These are phyloP conservation scores for Syzygium grande DNA, from an alignment of 345 rosid species.

Conservation along the genomic window DNA sequence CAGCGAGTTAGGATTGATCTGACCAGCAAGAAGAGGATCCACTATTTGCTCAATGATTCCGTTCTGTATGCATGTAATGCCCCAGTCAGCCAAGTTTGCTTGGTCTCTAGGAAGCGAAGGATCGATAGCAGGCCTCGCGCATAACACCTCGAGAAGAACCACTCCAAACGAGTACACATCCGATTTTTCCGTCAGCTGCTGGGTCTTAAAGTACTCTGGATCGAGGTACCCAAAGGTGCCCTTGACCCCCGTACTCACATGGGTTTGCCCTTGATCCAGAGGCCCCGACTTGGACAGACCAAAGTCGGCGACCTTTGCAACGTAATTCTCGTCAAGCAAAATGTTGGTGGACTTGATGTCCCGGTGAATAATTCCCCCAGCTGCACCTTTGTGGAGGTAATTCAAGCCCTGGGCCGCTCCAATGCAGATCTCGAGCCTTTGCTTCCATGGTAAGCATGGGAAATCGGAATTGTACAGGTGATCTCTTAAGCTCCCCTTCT, in stretches of 20 bases:
- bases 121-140: slow-evolving; percentile 42
- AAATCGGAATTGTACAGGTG: slow-evolving; percentile 27
- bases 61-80: slow-evolving; percentile 8
- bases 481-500: slow-evolving; percentile 41
- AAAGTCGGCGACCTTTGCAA: slow-evolving; percentile 59
- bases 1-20: slow-evolving; percentile 31
- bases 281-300: slow-evolving; percentile 43
- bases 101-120: slow-evolving; percentile 22
- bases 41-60: slow-evolving; percentile 31
- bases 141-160: slow-evolving; percentile 42
- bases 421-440: slow-evolving; percentile 51
- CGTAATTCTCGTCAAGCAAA: slow-evolving; percentile 27
- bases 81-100: slow-evolving; percentile 52
- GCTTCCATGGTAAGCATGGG: slow-evolving; percentile 37
- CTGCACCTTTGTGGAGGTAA: slow-evolving; percentile 38
- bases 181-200: slow-evolving; percentile 41
- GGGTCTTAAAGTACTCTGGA: slow-evolving; percentile 42
- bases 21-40: slow-evolving; percentile 21
- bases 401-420: slow-evolving; percentile 45
- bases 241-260: slow-evolving; percentile 29
- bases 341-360: slow-evolving; percentile 57
- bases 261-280: slow-evolving; percentile 13
- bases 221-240: slow-evolving; percentile 57
- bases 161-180: slow-evolving; percentile 57
- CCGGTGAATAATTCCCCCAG: slow-evolving; percentile 42